Base-by-base conservation (phyloP, 768 basidiomycete genomes). In the Heimioporus sp. region DNA sequence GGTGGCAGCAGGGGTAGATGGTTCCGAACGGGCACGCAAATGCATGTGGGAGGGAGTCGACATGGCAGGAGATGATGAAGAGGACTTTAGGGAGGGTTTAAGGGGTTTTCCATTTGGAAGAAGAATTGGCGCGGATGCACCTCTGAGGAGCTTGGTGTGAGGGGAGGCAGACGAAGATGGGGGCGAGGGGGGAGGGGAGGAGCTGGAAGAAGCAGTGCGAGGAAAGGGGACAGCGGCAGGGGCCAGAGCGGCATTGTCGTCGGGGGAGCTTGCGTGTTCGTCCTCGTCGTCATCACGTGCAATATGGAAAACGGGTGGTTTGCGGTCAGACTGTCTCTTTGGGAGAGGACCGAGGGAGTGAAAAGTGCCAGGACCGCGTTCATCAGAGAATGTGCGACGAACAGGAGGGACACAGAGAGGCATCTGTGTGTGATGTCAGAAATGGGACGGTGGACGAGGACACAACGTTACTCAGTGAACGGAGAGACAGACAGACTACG, bases 71-170 rank as follows among this genome's bases (percentile, higher is more conserved):
- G 61, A 48, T 0, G 66, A 67, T 4, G 55, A 38, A 2, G 63
- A 69, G 0, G 75, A 73, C 66, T 96, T 97, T 60, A 97, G 80
- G 2, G 90, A 88, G 0, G 88, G 79, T 63, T 92, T 92, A 70
- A 97, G 85, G 4, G 92, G 88, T 64, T 91, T 91, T 40, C 93
- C 92, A 51, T 86, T 92, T 17, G 81, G 73, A 32, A 85, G 78
- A 20, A 83, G 66, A 48, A 85, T 74, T 13, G 64, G 76, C 59
- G 55, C 69, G 45, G 51, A 77, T 58, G 55, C 72, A 30, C 48
- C 77, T 68, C 56, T 76, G 60, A 50, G 68, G 12, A 59, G 55
- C 15, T 16, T 55, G 10, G 59, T 62, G 32, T 10, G 48, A 21
- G 51, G 37, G 31, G 16, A 55, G 35, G 43, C 44, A 1, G 49